These are phyloP conservation scores for Trypanosoma melophagium DNA, from an alignment of 208 protist species.

Conservation along the genomic window DNA sequence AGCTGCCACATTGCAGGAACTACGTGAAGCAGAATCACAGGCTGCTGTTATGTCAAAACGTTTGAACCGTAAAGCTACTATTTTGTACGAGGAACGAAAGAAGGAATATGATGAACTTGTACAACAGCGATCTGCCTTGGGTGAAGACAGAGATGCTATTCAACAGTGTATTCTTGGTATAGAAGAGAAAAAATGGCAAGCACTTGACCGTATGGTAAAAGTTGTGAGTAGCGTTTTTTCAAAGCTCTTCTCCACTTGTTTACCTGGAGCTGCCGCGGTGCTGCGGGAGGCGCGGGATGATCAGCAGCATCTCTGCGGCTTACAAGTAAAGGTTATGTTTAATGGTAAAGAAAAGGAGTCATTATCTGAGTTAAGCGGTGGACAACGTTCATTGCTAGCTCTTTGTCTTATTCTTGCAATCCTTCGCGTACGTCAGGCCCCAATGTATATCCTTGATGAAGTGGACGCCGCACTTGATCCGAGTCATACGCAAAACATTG, in stretches of 20 bases:
- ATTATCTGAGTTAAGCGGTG: conserved; percentile 98
- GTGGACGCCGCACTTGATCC: conserved; percentile 99
- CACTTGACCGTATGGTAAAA: conserved; percentile 94
- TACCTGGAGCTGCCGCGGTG: conserved; percentile 94
- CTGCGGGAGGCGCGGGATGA: conserved; percentile 87
- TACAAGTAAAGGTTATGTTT: conserved; percentile 96
- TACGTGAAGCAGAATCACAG: conserved; percentile 77
- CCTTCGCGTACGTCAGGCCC: conserved; percentile 98
- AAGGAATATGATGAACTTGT: conserved; percentile 97
- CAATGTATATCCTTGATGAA: conserved; percentile 99
- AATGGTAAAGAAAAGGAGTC: conserved; percentile 97
- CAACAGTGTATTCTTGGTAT: conserved; percentile 95
- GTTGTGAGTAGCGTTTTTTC: conserved; percentile 97
- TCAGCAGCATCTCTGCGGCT: conserved; percentile 79
- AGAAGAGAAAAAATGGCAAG: conserved; percentile 98
- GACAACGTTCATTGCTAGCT: conserved; percentile 99
- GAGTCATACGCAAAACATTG: conserved; percentile 99
- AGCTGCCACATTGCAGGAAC: conserved; percentile 54
- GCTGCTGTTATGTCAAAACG: conserved; percentile 68
- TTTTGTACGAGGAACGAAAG: conserved; percentile 94
- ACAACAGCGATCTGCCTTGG: conserved; percentile 90
- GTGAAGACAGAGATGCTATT: conserved; percentile 97
- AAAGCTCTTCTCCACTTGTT: conserved; percentile 96
- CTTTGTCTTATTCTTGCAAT: conserved; percentile 99
- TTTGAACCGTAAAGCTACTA: conserved; percentile 93